Evolutionary conservation across 1,284 basidiomycete species (phyloP), one percentile per base, ranked within the genome.

Genomic region (Malassezia sympodialis): DNA sequence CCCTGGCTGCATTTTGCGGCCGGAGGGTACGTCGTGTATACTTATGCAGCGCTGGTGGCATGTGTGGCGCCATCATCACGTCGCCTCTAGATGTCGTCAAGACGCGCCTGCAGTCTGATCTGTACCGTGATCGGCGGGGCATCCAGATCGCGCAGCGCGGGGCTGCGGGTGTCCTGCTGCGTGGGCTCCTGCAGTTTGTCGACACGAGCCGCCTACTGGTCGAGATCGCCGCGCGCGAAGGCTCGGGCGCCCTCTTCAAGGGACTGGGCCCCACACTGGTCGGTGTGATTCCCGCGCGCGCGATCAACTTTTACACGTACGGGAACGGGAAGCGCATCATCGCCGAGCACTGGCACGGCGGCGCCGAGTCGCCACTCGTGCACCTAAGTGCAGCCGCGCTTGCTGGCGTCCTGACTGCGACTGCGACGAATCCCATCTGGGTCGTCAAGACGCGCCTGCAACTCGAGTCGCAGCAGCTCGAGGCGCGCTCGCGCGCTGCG

Each of bases 81-180:
- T 90, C 89, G 32, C 93, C 93, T 0, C 90, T 98, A 66, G 93
- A 99, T 76, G 89, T 99, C 26, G 91, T 98, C 65, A 98, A 98
- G 78, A 99, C 94, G 26, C 84, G 93, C 4, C 79, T 98, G 10
- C 93, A 98, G 77, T 94, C 90, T 0, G 85, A 86, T 76, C 77
- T 96, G 35, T 96, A 91, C 75, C 79, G 80, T 44, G 80, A 45
- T 19, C 50, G 49, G 11, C 44, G 15, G n/a, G 17, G 21, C 14
- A 24, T 35, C 49, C 27, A 39, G 24, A 51, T 27, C 32, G 41
- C 43, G 41, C 57, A 42, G 50, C 56, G 30, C 4, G 60, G 62
- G 1, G 49, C 57, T 11, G n/a, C 58, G 1, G 53, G 55, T 11
- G 52, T 79, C 77, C 2, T 79, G 75, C 24, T 78, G 17, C 82